Evolutionary conservation across 108 stramenopile genomes (phyloP).

Genomic region (Skeletonema menzelii): DNA sequence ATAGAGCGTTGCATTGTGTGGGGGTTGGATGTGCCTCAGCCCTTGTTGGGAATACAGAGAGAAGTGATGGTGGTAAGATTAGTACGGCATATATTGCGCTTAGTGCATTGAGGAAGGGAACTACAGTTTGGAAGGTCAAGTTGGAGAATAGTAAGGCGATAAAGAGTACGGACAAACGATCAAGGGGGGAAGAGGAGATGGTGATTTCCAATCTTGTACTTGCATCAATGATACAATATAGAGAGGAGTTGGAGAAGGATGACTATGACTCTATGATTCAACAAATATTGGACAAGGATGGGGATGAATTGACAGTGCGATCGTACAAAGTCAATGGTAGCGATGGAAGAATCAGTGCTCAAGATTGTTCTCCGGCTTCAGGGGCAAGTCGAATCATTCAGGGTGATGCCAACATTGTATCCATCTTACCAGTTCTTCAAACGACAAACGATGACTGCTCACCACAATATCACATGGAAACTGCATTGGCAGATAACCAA

Average conservation of each 20-base stretch:
- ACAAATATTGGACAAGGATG: constrained; percentile 36
- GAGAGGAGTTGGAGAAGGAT: background rate
- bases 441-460: background rate
- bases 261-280: background rate
- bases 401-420: constrained; percentile 52
- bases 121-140: constrained; percentile 31
- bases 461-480: constrained; percentile 17
- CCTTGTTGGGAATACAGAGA: constrained; percentile 41
- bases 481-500: constrained; percentile 21
- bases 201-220: constrained; percentile 40
- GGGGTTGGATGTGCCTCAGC: constrained; percentile 75
- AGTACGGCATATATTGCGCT: constrained; percentile 57
- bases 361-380: constrained; percentile 5
- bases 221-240: constrained; percentile 20
- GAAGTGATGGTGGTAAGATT: constrained; percentile 4
- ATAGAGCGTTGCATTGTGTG: constrained; percentile 29
- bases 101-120: constrained; percentile 54
- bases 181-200: constrained; percentile 34
- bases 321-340: background rate
- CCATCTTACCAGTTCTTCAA: constrained; percentile 47
- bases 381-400: constrained; percentile 56
- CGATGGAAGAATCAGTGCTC: background rate
- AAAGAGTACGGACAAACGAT: background rate
- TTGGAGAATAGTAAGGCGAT: constrained; percentile 14
- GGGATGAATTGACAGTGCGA: constrained; percentile 24